Base-by-base conservation (phyloP, 805 yeast genomes). In the Myxozyma nipponensis region DNA sequence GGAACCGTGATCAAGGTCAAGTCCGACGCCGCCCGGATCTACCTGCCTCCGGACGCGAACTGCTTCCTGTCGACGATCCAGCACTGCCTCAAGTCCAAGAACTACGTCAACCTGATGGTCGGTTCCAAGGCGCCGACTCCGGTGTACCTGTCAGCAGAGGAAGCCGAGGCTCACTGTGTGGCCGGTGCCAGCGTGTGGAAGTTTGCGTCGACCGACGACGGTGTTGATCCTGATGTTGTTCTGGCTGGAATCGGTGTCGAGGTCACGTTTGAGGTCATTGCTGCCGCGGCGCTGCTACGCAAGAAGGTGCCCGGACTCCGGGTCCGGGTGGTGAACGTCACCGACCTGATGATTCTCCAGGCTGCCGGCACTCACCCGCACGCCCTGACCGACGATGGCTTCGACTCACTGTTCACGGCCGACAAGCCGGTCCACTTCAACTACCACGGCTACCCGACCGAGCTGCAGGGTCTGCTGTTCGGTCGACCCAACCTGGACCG, bases 161-260 rank as follows among this genome's bases (percentile, higher is more conserved):
- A 54, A 28, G 60, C 60, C 15, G 58, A 54, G 41, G 54, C 47
- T 4, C 60, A 57, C 41, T 50, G 56, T 36, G 49, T 48, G 4
- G 58, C 58, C n/a, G 60, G 60, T n/a, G 60, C 60, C 21, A 44
- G 52, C n/a, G 50, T 57, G 25, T 57, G 58, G 58, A 51, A 50
- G 41, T 57, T 50, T 28, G 58, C 58, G 3, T 54, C 56, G 19
- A 54, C 54, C 17, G 60, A 57, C 40, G 51, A 43, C 15, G 60
- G 60, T 6, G 4, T 50, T 17, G 43, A 54, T 37, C 61, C 61
- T 4, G 61, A 56, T 36, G 58, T 57, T 18, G 61, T 56, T 17
- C 52, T 57, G 6, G 60, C 46, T 25, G 60, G 60, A 4, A 44
- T 56, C 26, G 61, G 61, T 22, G 55, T 46, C 22, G 61, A 55